A percentile compares a stretch with the other conserved stretches of the same genome.
These are phyloP conservation scores for Solanum neorickii DNA, from an alignment of 257 asterid species.

Conservation along the genomic window DNA sequence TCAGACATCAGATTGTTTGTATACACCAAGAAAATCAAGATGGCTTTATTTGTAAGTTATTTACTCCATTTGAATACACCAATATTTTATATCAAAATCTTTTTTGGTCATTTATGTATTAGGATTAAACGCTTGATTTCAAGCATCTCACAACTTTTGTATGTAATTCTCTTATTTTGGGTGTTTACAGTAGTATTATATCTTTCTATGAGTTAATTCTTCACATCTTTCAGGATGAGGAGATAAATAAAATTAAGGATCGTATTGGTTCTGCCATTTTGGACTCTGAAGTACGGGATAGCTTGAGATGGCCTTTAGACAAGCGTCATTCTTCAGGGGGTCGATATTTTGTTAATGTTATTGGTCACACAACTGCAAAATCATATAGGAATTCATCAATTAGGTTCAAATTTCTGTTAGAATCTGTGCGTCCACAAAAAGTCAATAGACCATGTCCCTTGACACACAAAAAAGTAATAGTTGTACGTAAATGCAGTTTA, in stretches of 20 bases:
- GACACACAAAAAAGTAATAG: too few relatives aligned
- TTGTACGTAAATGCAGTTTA: too few relatives aligned
- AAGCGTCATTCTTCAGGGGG: slow-evolving; percentile 20
- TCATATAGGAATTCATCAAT: slow-evolving; percentile 19
- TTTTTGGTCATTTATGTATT: too few relatives aligned
- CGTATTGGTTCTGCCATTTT: slow-evolving; percentile 27
- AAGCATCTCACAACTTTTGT: too few relatives aligned
- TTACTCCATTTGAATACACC: background rate
- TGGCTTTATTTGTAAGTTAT: slow-evolving; percentile 21
- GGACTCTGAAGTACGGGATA: slow-evolving; percentile 34
- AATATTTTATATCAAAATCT: too few relatives aligned
- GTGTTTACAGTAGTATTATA: background rate
- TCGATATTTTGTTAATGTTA: slow-evolving; percentile 22
- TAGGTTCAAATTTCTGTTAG: slow-evolving; percentile 17
- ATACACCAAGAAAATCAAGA: slow-evolving; percentile 16
- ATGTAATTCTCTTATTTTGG: too few relatives aligned
- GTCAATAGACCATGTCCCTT: too few relatives aligned
- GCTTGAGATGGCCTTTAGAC: slow-evolving; percentile 36
- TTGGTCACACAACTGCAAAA: slow-evolving; percentile 30
- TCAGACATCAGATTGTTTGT: slow-evolving; percentile 44
- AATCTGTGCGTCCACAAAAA: too few relatives aligned
- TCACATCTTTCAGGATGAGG: slow-evolving; percentile 25
- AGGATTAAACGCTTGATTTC: too few relatives aligned
- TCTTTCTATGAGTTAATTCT: too few relatives aligned
- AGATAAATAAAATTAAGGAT: slow-evolving; percentile 11